phyloP scores from a whole-genome alignment of 1,284 basidiomycete genomes.

The Schizophyllum amplum region DNA sequence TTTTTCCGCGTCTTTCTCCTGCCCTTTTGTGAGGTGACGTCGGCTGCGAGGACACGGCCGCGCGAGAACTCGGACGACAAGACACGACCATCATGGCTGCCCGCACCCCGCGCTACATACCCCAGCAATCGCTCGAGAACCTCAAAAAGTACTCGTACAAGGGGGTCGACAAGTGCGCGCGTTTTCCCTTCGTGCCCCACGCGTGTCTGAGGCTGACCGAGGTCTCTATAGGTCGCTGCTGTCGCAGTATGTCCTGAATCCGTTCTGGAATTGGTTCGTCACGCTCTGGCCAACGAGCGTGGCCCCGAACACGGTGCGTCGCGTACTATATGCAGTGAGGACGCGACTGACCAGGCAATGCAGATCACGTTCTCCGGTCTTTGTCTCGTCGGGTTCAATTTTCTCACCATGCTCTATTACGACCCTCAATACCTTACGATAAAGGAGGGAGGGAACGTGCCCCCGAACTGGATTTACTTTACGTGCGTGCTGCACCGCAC shows the following conservation, averaged over 20 bases:
- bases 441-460: conserved; percentile 51
- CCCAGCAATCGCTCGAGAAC: conserved; percentile 49
- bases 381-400: conserved; percentile 77
- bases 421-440: conserved; percentile 71
- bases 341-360: background rate
- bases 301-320: conserved; percentile 85
- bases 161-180: conserved; percentile 59
- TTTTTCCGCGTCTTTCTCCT: background rate
- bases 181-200: conserved; percentile 3
- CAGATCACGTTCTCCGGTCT: conserved; percentile 84
- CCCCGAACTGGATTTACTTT: conserved; percentile 82
- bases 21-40: background rate
- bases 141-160: conserved; percentile 64
- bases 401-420: conserved; percentile 74
- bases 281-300: conserved; percentile 82
- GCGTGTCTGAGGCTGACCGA: conserved; percentile 2
- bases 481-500: conserved; percentile 63
- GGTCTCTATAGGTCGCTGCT: conserved; percentile 49
- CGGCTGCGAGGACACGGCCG: background rate
- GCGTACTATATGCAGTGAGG: background rate
- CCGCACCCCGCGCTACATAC: conserved; percentile 23
- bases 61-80: background rate
- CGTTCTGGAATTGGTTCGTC: conserved; percentile 95
- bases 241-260: conserved; percentile 77
- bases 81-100: background rate